phyloP scores from a whole-genome alignment of 768 basidiomycete species.

The Mycena pura region DNA sequence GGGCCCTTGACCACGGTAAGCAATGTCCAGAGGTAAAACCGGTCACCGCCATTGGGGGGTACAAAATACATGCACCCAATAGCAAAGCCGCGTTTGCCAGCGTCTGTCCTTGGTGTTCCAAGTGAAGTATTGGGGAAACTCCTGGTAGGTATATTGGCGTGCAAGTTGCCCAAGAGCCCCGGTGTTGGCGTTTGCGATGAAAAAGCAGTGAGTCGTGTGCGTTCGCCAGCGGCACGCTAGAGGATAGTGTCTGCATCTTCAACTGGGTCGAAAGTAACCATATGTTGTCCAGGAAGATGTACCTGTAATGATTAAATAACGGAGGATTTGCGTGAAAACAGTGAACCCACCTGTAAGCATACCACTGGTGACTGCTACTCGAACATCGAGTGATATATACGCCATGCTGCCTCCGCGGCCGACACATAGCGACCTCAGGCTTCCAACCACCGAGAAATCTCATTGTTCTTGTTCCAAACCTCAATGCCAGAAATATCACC shows the following conservation, averaged over 20 bases:
- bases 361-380: constrained; percentile 40
- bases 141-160: too few species aligned
- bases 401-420: constrained; percentile 42
- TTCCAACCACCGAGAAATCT: not conserved
- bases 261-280: not conserved
- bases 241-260: not conserved
- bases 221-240: not conserved
- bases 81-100: constrained; percentile 43
- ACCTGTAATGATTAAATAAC: not conserved
- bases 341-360: constrained; percentile 34
- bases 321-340: not conserved
- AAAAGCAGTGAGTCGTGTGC: not conserved
- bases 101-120: not conserved
- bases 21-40: not conserved
- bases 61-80: constrained; percentile 50
- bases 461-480: not conserved
- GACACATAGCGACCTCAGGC: constrained; percentile 40
- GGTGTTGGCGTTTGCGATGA: not conserved
- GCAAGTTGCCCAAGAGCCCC: too few species aligned
- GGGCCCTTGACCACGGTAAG: not conserved
- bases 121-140: not conserved
- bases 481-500: not conserved
- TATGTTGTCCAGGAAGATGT: not conserved
- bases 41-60: constrained; percentile 5
- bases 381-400: constrained; percentile 42